Percentiles rank a stretch among this genome's conserved stretches.
phyloP scores from a whole-genome alignment of 768 basidiomycete genomes.

The Collybia mongolica region DNA sequence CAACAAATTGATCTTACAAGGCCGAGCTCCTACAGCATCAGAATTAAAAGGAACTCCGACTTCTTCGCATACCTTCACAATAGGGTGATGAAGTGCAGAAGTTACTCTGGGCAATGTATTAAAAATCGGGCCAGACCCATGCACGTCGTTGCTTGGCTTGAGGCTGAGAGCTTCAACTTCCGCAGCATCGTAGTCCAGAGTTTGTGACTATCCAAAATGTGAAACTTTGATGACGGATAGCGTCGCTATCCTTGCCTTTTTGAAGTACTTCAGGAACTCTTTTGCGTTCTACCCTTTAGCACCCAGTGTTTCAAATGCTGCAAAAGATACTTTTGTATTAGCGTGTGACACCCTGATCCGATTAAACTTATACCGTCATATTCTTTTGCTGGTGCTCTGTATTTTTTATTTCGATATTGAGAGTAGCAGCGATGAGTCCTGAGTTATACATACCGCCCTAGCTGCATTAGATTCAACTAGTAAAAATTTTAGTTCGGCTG shows the following conservation, averaged over 20 bases:
- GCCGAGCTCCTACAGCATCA: conserved; percentile 8
- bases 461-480: conserved; percentile 12
- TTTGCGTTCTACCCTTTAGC: conserved; percentile 13
- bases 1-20: neutral
- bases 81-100: conserved; percentile 1
- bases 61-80: conserved; percentile 9
- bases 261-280: conserved; percentile 13
- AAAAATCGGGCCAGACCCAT: conserved; percentile 15
- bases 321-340: neutral
- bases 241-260: conserved; percentile 5
- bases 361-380: conserved; percentile 10
- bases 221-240: neutral
- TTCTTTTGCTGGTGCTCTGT: conserved; percentile 14
- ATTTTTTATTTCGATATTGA: neutral
- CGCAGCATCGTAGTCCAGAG: conserved; percentile 4
- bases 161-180: neutral
- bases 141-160: neutral
- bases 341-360: neutral
- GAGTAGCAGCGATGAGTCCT: neutral
- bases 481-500: neutral
- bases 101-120: conserved; percentile 11
- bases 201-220: conserved; percentile 8
- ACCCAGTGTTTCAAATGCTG: conserved; percentile 15
- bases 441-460: conserved; percentile 11
- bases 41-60: conserved; percentile 15